Evolutionary conservation across 2,329 filamentous ascomycete genomes (phyloP).

Genomic region (Pestalotiopsis sp.): DNA sequence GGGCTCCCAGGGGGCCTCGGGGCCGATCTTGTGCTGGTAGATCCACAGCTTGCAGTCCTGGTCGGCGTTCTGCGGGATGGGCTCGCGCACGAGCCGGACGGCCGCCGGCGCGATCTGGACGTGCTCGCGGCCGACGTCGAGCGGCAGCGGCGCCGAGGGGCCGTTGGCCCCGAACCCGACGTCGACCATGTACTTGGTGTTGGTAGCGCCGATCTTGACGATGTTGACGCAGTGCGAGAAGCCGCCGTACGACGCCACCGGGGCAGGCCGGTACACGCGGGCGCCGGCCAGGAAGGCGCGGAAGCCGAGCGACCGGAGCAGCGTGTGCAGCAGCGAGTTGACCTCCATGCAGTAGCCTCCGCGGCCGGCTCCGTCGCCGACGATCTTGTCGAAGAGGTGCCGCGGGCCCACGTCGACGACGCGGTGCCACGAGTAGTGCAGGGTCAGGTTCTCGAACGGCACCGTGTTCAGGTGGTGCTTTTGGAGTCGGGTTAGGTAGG

Average conservation of each 20-base stretch:
- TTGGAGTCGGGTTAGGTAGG: slow-evolving; percentile 15
- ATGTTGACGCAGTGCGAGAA: slow-evolving; percentile 30
- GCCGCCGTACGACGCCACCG: slow-evolving; percentile 18
- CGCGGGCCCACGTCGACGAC: slow-evolving; percentile 34
- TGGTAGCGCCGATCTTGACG: slow-evolving; percentile 14
- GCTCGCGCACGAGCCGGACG: slow-evolving; percentile 30
- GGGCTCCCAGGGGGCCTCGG: slow-evolving; percentile 35
- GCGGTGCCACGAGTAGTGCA: slow-evolving; percentile 40
- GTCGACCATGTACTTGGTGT: slow-evolving; percentile 21
- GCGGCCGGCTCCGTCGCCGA: slow-evolving; percentile 27
- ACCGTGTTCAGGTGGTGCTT: slow-evolving; percentile 40
- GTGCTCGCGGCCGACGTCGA: slow-evolving; percentile 12
- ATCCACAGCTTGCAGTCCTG: slow-evolving; percentile 22
- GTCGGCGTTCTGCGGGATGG: slow-evolving; percentile 23
- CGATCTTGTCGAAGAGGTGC: slow-evolving; percentile 38
- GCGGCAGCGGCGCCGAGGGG: slow-evolving; percentile 15
- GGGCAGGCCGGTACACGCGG: slow-evolving; percentile 19
- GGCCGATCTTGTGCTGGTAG: slow-evolving; percentile 21
- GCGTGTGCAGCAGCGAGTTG: slow-evolving; percentile 42
- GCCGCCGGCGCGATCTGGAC: slow-evolving; percentile 25
- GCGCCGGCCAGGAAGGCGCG: slow-evolving; percentile 25
- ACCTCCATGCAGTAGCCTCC: slow-evolving; percentile 49
- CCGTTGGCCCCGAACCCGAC: slow-evolving; percentile 26
- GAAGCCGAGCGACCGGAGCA: slow-evolving; percentile 41
- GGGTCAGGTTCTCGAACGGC: slow-evolving; percentile 47